Percentiles rank a stretch among this genome's conserved stretches.
phyloP scores from a whole-genome alignment of 2,329 filamentous ascomycete genomes.

The Fusarium kyushuense region DNA sequence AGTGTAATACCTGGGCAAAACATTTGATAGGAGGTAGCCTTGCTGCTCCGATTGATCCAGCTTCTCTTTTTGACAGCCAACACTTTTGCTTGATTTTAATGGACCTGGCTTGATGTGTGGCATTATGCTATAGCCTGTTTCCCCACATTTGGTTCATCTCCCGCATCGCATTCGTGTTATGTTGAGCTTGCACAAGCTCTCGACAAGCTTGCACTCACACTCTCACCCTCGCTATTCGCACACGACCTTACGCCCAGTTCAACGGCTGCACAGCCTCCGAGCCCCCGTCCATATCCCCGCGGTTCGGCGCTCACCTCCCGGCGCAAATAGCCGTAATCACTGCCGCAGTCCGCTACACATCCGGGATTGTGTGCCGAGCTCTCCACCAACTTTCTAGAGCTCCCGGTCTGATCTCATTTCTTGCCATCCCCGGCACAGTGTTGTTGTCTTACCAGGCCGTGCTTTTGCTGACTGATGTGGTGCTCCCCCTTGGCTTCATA shows the following conservation, averaged over 20 bases:
- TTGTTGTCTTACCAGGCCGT: constrained; percentile 8
- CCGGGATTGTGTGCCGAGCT: constrained; percentile 29
- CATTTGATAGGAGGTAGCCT: constrained; percentile 8
- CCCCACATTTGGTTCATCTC: constrained; percentile 39
- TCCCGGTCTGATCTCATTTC: constrained; percentile 2
- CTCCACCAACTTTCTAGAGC: constrained; percentile 28
- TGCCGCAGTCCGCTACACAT: neutral
- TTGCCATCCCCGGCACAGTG: constrained; percentile 19
- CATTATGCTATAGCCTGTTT: constrained; percentile 40
- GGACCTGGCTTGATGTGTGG: constrained; percentile 37
- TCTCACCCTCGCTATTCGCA: constrained; percentile 20
- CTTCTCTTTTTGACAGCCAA: constrained; percentile 8
- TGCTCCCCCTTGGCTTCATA: constrained; percentile 20
- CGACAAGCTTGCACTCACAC: constrained; percentile 18
- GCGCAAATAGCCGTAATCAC: constrained; percentile 10
- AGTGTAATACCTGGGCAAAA: constrained; percentile 4
- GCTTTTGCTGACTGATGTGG: constrained; percentile 32
- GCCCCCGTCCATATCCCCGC: constrained; percentile 21
- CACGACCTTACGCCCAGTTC: constrained; percentile 19
- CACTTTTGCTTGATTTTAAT: constrained; percentile 17
- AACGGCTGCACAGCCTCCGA: constrained; percentile 18
- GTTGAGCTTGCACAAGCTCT: constrained; percentile 36
- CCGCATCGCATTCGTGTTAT: constrained; percentile 41
- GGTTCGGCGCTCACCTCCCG: constrained; percentile 21
- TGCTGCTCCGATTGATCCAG: neutral